Base-by-base conservation (phyloP, 805 yeast species). In the Kuraishia ogatae region DNA sequence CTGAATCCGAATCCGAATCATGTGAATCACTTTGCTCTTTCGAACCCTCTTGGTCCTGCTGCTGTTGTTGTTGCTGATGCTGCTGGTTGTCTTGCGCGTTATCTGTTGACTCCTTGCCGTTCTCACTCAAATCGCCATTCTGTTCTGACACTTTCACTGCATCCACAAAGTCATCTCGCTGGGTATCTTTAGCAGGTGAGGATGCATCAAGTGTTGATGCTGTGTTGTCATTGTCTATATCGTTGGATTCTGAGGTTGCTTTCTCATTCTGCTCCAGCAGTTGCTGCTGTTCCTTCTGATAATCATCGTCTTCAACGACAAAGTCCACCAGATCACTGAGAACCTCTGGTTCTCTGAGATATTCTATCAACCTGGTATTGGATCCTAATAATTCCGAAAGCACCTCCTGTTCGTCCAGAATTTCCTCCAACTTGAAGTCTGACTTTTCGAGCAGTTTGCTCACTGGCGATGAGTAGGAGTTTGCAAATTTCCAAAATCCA, bases 281-380 rank as follows among this genome's bases (percentile, higher is more conserved):
- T 29, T 35, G 35, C 43, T 46, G 52, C 23, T 71, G 75, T 22
- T 58, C 56, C 29, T 64, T 58, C 56, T 75, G 79, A 56, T 68
- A 77, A 17, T 73, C 78, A 51, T 68, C 72, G 50, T 79, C 84
- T 51, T 69, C 71, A 39, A 83, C 82, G 48, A 91, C 79, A 62
- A 82, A 83, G 47, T 85, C 82, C 29, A 93, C 82, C 56, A 93
- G 77, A 55, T 82, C 81, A 53, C 75, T 78, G 57, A 93, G 68
- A 17, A 89, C 82, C 54, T 84, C 87, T 17, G 94, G 91, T 64
- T 88, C 89, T 59, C 93, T 78, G 55, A 94, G 74, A 62, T 85
- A 85, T 62, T 90, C 94, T 47, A 92, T 76, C 52, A 94, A 77
- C 64, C 87, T 85, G 50, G 85, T 78, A 66, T 87, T 87, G 20